Evolutionary conservation across 2,329 filamentous ascomycete species (phyloP).

Genomic region (Penicillium sp.): DNA sequence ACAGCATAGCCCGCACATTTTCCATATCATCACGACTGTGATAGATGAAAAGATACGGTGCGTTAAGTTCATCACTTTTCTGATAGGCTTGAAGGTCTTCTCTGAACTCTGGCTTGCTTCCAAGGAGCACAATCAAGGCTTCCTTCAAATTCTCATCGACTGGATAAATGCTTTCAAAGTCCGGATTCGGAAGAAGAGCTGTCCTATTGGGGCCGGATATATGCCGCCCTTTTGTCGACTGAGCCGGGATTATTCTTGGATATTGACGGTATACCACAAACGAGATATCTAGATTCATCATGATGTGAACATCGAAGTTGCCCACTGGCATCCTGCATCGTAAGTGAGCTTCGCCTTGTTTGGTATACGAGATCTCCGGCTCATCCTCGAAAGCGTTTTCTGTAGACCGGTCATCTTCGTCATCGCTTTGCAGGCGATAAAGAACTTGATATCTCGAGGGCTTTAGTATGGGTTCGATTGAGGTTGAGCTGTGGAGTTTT

Average conservation of each 20-base stretch:
- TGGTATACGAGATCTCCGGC: background rate
- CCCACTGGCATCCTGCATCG: background rate
- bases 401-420: background rate
- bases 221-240: background rate
- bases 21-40: background rate
- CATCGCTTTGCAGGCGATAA: background rate
- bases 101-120: background rate
- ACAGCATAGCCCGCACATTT: background rate
- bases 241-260: background rate
- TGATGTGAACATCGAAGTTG: background rate
- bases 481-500: background rate
- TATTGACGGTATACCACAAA: background rate
- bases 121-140: background rate
- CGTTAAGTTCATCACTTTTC: background rate
- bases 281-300: background rate
- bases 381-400: background rate
- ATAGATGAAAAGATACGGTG: background rate
- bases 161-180: background rate
- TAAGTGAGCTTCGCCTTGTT: background rate
- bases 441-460: background rate
- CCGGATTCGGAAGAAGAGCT: background rate
- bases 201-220: background rate
- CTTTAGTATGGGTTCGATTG: no score
- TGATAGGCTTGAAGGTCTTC: background rate
- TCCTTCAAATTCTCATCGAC: background rate